Evolutionary conservation across 2,329 filamentous ascomycete genomes (phyloP), one percentile per base, ranked within the genome.

Genomic region (Venturiaceae sp.): DNA sequence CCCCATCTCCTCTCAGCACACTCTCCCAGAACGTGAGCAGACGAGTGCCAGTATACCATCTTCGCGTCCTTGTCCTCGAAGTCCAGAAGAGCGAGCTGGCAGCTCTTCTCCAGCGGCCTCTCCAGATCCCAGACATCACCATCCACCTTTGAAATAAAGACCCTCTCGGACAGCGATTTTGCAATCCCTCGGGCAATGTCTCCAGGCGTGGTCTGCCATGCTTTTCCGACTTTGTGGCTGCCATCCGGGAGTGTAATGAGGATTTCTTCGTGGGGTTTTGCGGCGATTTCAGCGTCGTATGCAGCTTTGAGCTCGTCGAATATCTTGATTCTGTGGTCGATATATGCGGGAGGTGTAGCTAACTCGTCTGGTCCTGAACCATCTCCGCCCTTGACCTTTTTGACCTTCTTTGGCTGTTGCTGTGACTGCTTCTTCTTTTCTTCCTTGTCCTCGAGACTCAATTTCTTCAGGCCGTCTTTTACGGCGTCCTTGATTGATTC

Each of bases 11-110:
- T 83, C 75, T 99, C 94, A 54, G 87, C 88, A 61, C 92, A 92
- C 75, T 97, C 94, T 65, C 94, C 94, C n/a, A 99, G 83, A 63
- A 95, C 86, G 72, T 99, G 94, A 47, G 94, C 94, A 67, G 87
- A 92, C 21, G 90, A 95, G 74, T 97, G 94, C 92, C 92, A 99
- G 77, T 96, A 99, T 59, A 97, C 92, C 72, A 90, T 90, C 77
- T 94, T 92, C 67, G 90, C 92, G 75, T 88, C 74, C 4, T 72
- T 71, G 71, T 87, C 77, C 55, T 90, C 85, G 66, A 97, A 99
- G 63, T 88, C 85, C 63, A 97, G 80, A 57, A 96, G 80, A 68
- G 92, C 87, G 30, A 99, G 81, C 65, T 83, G 87, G 77, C 90
- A 94, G 77, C 86, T 90, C 74, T 84, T 85, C 79, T 97, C 94